Percentiles rank a stretch among this genome's conserved stretches.
phyloP scores from a whole-genome alignment of 495 filamentous ascomycete species.

The Penicillium fimorum region DNA sequence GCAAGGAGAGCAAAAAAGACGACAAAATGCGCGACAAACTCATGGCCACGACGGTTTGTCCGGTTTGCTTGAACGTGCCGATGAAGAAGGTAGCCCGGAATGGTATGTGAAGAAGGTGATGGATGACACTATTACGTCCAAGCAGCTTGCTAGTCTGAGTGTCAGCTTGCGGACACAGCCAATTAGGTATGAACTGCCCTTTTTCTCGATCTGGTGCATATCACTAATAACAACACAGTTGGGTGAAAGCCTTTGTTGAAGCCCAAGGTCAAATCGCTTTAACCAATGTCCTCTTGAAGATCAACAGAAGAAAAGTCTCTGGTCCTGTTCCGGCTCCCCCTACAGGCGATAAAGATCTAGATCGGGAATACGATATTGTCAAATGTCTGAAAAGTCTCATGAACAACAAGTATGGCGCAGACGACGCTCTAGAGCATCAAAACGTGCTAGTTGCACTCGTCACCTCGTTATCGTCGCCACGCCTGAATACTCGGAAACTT shows the following conservation, averaged over 20 bases:
- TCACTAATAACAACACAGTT: slow-evolving; percentile 44
- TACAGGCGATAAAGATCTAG: slow-evolving; percentile 77
- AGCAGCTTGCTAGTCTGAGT: slow-evolving; percentile 85
- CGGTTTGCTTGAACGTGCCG: slow-evolving; percentile 66
- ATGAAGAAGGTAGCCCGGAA: slow-evolving; percentile 94
- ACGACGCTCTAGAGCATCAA: slow-evolving; percentile 91
- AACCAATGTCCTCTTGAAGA: slow-evolving; percentile 88
- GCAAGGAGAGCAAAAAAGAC: slow-evolving; percentile 90
- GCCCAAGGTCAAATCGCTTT: slow-evolving; percentile 96
- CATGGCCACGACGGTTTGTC: slow-evolving; percentile 62
- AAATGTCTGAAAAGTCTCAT: slow-evolving; percentile 96
- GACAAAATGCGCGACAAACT: slow-evolving; percentile 64
- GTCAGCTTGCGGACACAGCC: slow-evolving; percentile 95
- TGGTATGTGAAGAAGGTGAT: slow-evolving; percentile 98
- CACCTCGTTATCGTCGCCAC: slow-evolving; percentile 82
- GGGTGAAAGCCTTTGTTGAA: slow-evolving; percentile 96
- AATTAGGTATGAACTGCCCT: slow-evolving; percentile 57
- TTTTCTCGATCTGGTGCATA: not conserved
- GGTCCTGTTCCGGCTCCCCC: slow-evolving; percentile 68
- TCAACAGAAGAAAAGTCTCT: slow-evolving; percentile 79
- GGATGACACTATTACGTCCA: slow-evolving; percentile 89
- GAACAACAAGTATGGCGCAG: slow-evolving; percentile 99
- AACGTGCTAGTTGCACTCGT: slow-evolving; percentile 85
- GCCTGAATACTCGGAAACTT: slow-evolving; percentile 88
- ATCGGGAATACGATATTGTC: slow-evolving; percentile 94